phyloP scores from a whole-genome alignment of 768 basidiomycete genomes.

The Tylopilus intermedius region DNA sequence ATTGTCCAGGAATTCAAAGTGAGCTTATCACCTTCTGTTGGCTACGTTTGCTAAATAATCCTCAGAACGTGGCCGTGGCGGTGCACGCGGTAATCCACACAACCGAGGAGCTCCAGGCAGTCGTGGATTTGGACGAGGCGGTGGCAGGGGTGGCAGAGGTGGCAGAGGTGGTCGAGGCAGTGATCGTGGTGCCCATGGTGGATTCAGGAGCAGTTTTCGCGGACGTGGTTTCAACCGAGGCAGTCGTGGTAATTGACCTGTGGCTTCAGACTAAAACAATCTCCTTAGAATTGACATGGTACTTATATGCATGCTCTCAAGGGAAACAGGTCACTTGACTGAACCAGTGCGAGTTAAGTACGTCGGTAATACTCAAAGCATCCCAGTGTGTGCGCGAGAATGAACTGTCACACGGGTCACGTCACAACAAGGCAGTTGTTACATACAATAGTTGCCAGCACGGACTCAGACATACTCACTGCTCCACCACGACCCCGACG shows the following conservation, averaged over 20 bases:
- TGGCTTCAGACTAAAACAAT: not conserved
- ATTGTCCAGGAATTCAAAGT: slow-evolving; percentile 27
- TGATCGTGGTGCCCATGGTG: slow-evolving; percentile 42
- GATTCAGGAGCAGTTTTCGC: slow-evolving; percentile 44
- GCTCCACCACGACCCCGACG: slow-evolving; percentile 19
- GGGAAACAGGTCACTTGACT: no score
- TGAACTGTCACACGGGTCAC: slow-evolving; percentile 21
- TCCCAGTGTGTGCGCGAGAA: slow-evolving; percentile 12
- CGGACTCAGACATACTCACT: not conserved
- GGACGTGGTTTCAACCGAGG: slow-evolving; percentile 39
- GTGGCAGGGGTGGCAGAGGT: slow-evolving; percentile 36
- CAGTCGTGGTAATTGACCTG: slow-evolving; percentile 46
- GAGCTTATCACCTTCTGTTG: slow-evolving; percentile 4
- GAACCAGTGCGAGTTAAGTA: no score
- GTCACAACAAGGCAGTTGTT: slow-evolving; percentile 12
- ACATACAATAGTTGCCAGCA: not conserved
- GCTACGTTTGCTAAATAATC: slow-evolving; percentile 24
- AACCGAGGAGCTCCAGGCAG: slow-evolving; percentile 24
- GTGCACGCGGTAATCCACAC: slow-evolving; percentile 22
- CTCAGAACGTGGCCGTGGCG: slow-evolving; percentile 45
- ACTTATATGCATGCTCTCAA: no score
- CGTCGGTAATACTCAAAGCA: no score
- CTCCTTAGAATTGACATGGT: no score
- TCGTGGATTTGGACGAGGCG: slow-evolving; percentile 35
- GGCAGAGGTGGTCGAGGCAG: slow-evolving; percentile 36